Percentiles rank a stretch among this genome's conserved stretches.
These are phyloP conservation scores for Neocatenulostroma microsporum DNA, from an alignment of 2,329 filamentous ascomycete species.

Conservation along the genomic window DNA sequence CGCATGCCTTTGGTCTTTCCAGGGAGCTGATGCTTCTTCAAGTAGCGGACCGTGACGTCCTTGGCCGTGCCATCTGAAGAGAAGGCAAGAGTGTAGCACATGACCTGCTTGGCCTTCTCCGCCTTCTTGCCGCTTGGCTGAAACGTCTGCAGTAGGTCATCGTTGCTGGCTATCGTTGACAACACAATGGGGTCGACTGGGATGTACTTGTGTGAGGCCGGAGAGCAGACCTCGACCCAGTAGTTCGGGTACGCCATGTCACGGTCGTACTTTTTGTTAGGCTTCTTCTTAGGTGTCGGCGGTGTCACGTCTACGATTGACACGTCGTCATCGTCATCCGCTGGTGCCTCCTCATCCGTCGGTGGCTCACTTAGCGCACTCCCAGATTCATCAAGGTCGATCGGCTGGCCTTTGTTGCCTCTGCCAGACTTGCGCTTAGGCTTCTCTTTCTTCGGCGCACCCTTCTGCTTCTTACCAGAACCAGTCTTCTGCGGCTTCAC, in stretches of 20 bases:
- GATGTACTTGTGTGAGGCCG: constrained; percentile 68
- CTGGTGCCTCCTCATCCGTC: constrained; percentile 33
- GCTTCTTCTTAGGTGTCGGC: constrained; percentile 35
- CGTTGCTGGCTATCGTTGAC: constrained; percentile 62
- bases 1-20: constrained; percentile 84
- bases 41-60: constrained; percentile 86
- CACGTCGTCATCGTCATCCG: constrained; percentile 50
- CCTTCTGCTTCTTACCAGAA: constrained; percentile 6
- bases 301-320: constrained; percentile 52
- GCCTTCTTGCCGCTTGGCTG: constrained; percentile 78
- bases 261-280: constrained; percentile 54
- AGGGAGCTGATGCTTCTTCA: constrained; percentile 72
- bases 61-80: constrained; percentile 82
- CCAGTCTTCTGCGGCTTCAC: constrained; percentile 13
- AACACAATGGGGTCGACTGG: constrained; percentile 68
- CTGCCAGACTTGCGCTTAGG: constrained; percentile 14
- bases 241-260: constrained; percentile 82
- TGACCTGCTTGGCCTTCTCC: constrained; percentile 78
- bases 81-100: constrained; percentile 80
- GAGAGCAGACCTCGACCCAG: constrained; percentile 85
- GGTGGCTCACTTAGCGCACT: constrained; percentile 36
- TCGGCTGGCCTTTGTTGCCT: constrained; percentile 31
- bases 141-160: constrained; percentile 64
- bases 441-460: constrained; percentile 4
- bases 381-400: constrained; percentile 45